These are phyloP conservation scores for Diospyros lotus DNA, from an alignment of 148 eudicot species.

Conservation along the genomic window DNA sequence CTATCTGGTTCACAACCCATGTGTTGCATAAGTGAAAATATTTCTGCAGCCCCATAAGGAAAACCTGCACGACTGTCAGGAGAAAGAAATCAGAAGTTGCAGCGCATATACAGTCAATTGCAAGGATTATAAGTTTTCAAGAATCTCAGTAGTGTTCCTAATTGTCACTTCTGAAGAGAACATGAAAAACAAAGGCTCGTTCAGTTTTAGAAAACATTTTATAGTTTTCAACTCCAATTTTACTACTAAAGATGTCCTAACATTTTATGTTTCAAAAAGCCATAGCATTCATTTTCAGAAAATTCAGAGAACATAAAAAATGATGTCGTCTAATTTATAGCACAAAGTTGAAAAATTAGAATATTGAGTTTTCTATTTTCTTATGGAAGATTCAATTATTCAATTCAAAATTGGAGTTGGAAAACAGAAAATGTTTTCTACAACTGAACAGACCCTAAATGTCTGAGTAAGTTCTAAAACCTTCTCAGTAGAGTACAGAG, in stretches of 20 bases:
- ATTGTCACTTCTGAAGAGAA: neutral
- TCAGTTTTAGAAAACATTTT: neutral
- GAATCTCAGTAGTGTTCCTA: neutral
- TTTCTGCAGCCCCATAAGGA: constrained; percentile 76
- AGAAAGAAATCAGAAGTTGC: constrained; percentile 9
- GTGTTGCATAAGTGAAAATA: constrained; percentile 81
- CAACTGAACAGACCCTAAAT: too few species aligned
- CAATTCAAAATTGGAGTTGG: too few species aligned
- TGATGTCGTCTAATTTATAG: too few species aligned
- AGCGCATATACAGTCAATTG: neutral
- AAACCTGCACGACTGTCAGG: constrained; percentile 72
- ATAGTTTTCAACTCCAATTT: neutral
- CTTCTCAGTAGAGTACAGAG: too few species aligned
- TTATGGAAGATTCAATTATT: too few species aligned
- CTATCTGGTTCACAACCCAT: constrained; percentile 88
- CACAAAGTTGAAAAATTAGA: too few species aligned
- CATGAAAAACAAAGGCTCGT: neutral
- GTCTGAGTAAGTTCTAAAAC: too few species aligned
- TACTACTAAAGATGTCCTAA: too few species aligned
- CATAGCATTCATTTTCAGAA: too few species aligned
- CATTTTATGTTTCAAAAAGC: too few species aligned
- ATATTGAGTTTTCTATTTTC: too few species aligned
- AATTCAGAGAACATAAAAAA: neutral
- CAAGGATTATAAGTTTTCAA: neutral
- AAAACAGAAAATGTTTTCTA: too few species aligned